Conservation (phyloP, 2,329 filamentous ascomycete genomes). For the Colletotrichum ledebouriae region DNA sequence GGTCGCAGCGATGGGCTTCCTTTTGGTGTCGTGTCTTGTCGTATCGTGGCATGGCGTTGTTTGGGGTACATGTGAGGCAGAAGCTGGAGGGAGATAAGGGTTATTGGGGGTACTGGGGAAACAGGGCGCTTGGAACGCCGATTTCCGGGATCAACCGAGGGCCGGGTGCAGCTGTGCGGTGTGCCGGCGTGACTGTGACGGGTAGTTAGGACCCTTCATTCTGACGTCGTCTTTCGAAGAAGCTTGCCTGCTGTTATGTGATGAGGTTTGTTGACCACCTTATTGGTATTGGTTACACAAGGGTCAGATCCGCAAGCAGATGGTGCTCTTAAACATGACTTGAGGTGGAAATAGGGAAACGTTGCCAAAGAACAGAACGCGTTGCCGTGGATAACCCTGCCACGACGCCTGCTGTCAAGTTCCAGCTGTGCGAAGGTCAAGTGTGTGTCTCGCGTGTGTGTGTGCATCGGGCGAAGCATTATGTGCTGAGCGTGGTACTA, state of each 20-base stretch:
- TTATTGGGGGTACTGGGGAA: constrained; percentile 1
- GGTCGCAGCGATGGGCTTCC: constrained; percentile 11
- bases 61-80: neutral
- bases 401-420: constrained; percentile 14
- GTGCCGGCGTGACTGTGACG: constrained; percentile 1
- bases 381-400: constrained; percentile 10
- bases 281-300: constrained; percentile 8
- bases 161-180: neutral
- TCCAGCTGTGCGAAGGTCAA: neutral
- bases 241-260: too few relatives aligned
- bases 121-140: neutral
- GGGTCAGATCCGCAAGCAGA: constrained; percentile 7
- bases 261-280: neutral
- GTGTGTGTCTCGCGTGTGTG: neutral
- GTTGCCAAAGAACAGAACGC: neutral
- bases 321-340: neutral
- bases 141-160: constrained; percentile 21
- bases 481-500: constrained; percentile 7
- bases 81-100: constrained; percentile 19
- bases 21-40: neutral
- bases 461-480: constrained; percentile 19
- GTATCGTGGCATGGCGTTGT: constrained; percentile 7
- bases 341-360: neutral
- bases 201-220: neutral
- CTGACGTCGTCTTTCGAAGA: neutral